A percentile compares a stretch with the other conserved stretches of the same genome.
These are phyloP conservation scores for Chlorella sorokiniana DNA, from an alignment of 139 green algal genomes.

Conservation along the genomic window DNA sequence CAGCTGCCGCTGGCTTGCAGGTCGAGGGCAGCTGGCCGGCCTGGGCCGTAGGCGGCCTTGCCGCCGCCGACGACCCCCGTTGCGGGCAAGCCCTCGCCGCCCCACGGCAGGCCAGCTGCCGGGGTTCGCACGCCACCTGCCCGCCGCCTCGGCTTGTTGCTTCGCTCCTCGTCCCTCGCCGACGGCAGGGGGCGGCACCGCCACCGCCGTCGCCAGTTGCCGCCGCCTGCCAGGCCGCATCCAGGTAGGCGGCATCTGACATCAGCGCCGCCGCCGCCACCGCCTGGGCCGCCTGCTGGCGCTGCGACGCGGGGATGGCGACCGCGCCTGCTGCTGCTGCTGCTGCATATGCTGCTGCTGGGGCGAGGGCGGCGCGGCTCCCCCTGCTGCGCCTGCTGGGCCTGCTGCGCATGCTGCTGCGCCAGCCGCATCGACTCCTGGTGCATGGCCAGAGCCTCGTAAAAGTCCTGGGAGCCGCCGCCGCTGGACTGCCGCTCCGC, in stretches of 20 bases:
- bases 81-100: no score
- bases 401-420: background rate
- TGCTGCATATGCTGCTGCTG: background rate
- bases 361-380: background rate
- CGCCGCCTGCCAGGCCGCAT: background rate
- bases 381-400: background rate
- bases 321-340: background rate
- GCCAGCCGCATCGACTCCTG: slow-evolving; percentile 25
- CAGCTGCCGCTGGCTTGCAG: slow-evolving; percentile 17
- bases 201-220: background rate
- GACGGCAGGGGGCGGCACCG: no score
- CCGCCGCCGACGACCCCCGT: no score
- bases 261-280: background rate
- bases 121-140: background rate
- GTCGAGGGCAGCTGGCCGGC: background rate
- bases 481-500: background rate
- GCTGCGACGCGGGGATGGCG: background rate
- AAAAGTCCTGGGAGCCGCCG: slow-evolving; percentile 16
- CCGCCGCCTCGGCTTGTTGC: slow-evolving; percentile 19
- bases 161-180: no score
- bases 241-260: background rate
- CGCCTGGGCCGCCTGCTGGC: background rate
- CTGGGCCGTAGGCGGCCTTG: background rate
- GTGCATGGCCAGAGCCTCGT: slow-evolving; percentile 19
- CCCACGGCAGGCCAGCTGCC: background rate